Conservation (phyloP, 305 asterid genomes). For the Fraxinus baroniana region DNA sequence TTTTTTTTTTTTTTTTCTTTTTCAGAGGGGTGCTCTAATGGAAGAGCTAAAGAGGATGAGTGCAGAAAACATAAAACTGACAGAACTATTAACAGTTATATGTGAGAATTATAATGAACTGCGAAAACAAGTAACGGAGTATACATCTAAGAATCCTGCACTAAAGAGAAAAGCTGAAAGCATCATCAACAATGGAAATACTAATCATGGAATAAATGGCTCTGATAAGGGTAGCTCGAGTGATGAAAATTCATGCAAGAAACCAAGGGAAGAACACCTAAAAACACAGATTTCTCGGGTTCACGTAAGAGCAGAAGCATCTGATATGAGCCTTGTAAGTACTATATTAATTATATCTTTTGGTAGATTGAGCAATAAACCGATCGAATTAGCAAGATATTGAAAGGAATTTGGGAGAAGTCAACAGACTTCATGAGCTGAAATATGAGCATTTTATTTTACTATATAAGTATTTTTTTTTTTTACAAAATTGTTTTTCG, state of each 20-base stretch:
- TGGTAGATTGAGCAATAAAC: too few relatives aligned
- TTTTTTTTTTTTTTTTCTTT: neutral
- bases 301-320: slow-evolving; percentile 52
- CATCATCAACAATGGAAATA: slow-evolving; percentile 13
- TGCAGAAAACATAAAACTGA: slow-evolving; percentile 75
- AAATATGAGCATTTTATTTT: too few relatives aligned
- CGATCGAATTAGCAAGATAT: too few relatives aligned
- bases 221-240: too few relatives aligned
- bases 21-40: slow-evolving; percentile 53
- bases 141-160: slow-evolving; percentile 38
- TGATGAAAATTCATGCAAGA: too few relatives aligned
- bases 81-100: slow-evolving; percentile 55
- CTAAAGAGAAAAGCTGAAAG: slow-evolving; percentile 48
- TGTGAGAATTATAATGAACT: slow-evolving; percentile 57
- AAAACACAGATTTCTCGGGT: neutral
- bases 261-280: too few relatives aligned
- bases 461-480: too few relatives aligned
- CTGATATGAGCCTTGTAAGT: slow-evolving; percentile 88
- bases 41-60: slow-evolving; percentile 70
- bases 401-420: too few relatives aligned
- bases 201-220: neutral
- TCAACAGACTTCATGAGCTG: too few relatives aligned
- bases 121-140: slow-evolving; percentile 42
- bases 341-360: neutral
- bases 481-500: too few relatives aligned